Percentiles rank a stretch among this genome's conserved stretches.
Conservation (phyloP, 306 rosid genomes). For the Vigna hirtella region DNA sequence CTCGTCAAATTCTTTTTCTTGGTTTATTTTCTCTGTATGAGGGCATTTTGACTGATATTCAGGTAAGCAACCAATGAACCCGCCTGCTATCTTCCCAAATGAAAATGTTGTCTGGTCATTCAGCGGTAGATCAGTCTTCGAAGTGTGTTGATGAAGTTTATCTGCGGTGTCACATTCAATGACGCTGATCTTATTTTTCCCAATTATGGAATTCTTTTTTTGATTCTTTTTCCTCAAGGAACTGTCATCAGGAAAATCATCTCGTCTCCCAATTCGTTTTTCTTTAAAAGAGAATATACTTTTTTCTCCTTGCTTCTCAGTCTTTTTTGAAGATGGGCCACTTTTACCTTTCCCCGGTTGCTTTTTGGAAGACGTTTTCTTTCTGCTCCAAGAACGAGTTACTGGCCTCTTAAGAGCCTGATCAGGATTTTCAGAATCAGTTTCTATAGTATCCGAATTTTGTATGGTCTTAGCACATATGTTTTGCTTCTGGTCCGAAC, state of each 20-base stretch:
- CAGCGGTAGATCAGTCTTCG: slow-evolving; percentile 48
- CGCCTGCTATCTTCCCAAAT: slow-evolving; percentile 46
- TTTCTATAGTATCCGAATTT: slow-evolving; percentile 86
- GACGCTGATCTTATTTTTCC: slow-evolving; percentile 52
- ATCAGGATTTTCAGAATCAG: slow-evolving; percentile 78
- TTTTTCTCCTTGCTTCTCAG: slow-evolving; percentile 55
- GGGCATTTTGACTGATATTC: slow-evolving; percentile 50
- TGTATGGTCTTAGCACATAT: slow-evolving; percentile 55
- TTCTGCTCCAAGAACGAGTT: slow-evolving; percentile 66
- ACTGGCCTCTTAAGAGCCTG: slow-evolving; percentile 63
- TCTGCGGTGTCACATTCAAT: slow-evolving; percentile 46
- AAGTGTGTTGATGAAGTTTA: slow-evolving; percentile 50
- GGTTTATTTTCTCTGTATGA: slow-evolving; percentile 46
- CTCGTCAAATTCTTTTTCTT: slow-evolving; percentile 46
- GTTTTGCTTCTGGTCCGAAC: slow-evolving; percentile 51
- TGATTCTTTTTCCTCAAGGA: slow-evolving; percentile 55
- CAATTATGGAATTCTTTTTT: slow-evolving; percentile 46
- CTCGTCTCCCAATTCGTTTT: slow-evolving; percentile 47
- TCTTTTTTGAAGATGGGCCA: slow-evolving; percentile 46
- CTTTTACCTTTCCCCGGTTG: slow-evolving; percentile 51
- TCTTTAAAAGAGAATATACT: slow-evolving; percentile 52
- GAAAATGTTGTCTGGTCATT: slow-evolving; percentile 51
- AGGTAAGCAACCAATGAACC: slow-evolving; percentile 43
- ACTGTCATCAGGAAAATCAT: slow-evolving; percentile 50
- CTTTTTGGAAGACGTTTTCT: slow-evolving; percentile 55